Conservation (phyloP, 768 basidiomycete species). For the Krasilnikovozyma curviuscula region DNA sequence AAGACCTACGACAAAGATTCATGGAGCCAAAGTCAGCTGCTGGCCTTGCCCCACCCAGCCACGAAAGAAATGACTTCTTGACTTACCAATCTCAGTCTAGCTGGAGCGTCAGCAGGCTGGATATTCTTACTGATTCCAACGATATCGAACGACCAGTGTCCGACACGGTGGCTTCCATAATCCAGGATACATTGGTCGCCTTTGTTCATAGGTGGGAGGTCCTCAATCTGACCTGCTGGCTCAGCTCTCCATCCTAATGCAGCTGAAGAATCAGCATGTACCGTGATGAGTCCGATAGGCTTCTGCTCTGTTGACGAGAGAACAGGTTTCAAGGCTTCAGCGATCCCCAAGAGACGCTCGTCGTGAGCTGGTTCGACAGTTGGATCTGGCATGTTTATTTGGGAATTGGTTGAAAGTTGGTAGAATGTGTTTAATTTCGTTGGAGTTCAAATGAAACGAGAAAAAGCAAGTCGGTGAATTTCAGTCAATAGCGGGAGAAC, state of each 20-base stretch:
- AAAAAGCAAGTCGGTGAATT: no score
- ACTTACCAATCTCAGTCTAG: neutral
- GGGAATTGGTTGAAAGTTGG: no score
- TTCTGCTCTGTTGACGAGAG: neutral
- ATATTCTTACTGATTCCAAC: neutral
- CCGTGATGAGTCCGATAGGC: neutral
- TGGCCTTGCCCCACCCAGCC: no score
- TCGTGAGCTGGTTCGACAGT: no score
- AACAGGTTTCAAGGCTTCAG: neutral
- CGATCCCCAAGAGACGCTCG: no score
- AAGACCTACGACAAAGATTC: no score
- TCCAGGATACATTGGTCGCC: neutral
- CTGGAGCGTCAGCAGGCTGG: neutral
- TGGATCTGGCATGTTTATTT: no score
- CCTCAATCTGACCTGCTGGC: neutral
- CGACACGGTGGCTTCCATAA: constrained; percentile 3
- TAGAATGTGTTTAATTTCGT: no score
- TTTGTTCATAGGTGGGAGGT: neutral
- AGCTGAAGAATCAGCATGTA: neutral
- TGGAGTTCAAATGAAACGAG: no score
- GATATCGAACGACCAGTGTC: neutral
- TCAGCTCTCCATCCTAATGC: neutral
- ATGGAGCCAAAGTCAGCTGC: no score
- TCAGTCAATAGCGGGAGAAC: no score
- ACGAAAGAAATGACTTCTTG: no score